A percentile compares a stretch with the other conserved stretches of the same genome.
Conservation (phyloP, 257 asterid genomes). For the Cordia subcordata region DNA sequence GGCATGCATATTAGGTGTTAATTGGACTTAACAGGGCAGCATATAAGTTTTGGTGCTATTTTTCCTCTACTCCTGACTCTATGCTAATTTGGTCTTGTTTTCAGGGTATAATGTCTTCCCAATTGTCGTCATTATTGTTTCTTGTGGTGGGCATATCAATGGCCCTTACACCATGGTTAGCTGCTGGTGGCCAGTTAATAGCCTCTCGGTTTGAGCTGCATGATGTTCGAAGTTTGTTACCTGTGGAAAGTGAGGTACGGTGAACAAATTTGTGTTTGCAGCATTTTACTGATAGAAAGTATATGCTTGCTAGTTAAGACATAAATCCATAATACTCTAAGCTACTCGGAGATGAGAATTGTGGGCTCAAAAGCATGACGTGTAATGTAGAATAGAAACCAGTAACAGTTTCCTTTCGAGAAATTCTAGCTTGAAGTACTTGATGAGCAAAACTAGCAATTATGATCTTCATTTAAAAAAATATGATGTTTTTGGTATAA, state of each 20-base stretch:
- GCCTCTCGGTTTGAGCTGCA: constrained; percentile 97
- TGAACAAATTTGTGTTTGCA: constrained; percentile 8
- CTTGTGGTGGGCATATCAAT: constrained; percentile 97
- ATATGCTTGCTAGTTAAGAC: background rate
- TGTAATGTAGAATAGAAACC: too few relatives aligned
- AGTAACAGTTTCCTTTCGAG: background rate
- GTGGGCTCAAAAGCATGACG: too few relatives aligned
- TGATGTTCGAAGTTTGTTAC: constrained; percentile 95
- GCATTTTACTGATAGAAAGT: background rate
- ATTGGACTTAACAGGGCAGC: too few relatives aligned
- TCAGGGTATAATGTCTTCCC: constrained; percentile 96
- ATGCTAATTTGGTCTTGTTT: constrained; percentile 15
- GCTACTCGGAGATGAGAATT: too few relatives aligned
- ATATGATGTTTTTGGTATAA: background rate
- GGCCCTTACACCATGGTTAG: constrained; percentile 98
- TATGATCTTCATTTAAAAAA: background rate
- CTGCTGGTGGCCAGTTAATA: constrained; percentile 98
- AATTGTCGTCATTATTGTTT: constrained; percentile 83
- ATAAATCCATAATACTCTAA: too few relatives aligned
- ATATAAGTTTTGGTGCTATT: background rate
- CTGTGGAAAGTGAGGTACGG: constrained; percentile 94
- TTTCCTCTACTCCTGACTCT: background rate
- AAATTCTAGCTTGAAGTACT: background rate
- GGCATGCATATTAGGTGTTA: too few relatives aligned
- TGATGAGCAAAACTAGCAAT: background rate